phyloP scores from a whole-genome alignment of 2,329 filamentous ascomycete genomes.

The Xylariaceae sp. region DNA sequence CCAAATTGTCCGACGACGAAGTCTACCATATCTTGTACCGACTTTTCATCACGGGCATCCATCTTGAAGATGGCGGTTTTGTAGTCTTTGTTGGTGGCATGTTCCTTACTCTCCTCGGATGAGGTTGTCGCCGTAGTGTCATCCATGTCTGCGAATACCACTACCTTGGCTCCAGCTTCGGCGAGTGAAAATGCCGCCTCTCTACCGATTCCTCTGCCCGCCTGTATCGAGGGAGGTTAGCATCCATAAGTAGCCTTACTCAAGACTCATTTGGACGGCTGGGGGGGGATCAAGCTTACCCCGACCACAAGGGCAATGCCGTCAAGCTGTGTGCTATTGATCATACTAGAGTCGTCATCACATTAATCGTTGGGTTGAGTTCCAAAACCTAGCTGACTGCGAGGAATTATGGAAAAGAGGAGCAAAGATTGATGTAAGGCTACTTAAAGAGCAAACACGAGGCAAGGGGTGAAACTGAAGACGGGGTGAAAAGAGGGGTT shows the following conservation, averaged over 20 bases:
- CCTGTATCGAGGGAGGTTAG: conserved; percentile 5
- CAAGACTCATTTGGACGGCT: not conserved
- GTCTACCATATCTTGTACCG: conserved; percentile 19
- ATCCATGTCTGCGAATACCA: conserved; percentile 22
- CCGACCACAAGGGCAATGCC: conserved; percentile 18
- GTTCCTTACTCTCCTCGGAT: conserved; percentile 18
- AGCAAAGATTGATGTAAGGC: too few species aligned
- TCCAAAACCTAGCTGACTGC: too few species aligned
- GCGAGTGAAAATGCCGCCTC: conserved; percentile 20
- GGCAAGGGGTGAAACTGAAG: too few species aligned
- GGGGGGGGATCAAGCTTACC: conserved; percentile 3
- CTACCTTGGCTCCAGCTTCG: conserved; percentile 19
- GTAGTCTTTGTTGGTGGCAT: conserved; percentile 16
- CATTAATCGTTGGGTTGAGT: too few species aligned
- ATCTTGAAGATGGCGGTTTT: conserved; percentile 10
- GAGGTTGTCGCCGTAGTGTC: conserved; percentile 14
- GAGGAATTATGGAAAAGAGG: too few species aligned
- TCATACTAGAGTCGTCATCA: too few species aligned
- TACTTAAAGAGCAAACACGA: too few species aligned
- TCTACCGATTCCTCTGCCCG: conserved; percentile 20
- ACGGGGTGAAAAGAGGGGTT: too few species aligned
- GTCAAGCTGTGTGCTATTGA: conserved; percentile 14
- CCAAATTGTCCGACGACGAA: conserved; percentile 18
- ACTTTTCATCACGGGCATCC: conserved; percentile 16
- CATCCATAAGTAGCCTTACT: too few species aligned